These are phyloP conservation scores for Eucalyptus marginata DNA, from an alignment of 345 rosid species.

Conservation along the genomic window DNA sequence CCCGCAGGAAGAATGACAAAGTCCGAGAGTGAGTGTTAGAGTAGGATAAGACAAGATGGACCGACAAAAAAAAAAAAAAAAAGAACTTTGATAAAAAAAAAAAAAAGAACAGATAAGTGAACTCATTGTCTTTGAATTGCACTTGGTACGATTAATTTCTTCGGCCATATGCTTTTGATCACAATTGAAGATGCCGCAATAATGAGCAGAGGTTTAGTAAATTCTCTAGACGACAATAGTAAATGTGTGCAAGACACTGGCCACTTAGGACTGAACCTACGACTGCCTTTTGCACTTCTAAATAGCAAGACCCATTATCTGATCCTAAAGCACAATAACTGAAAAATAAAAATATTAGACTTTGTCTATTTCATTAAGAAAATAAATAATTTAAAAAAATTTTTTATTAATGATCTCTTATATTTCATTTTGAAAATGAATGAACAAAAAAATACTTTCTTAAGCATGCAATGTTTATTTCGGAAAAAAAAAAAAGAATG, in stretches of 20 bases:
- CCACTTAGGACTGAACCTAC: background rate
- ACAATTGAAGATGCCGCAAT: background rate
- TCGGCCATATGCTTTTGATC: background rate
- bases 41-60: too few relatives aligned
- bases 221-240: background rate
- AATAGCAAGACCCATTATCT: background rate
- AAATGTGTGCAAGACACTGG: background rate
- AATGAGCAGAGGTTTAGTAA: background rate
- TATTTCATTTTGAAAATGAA: background rate
- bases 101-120: rapidly evolving
- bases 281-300: background rate
- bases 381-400: too few relatives aligned
- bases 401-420: background rate
- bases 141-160: rapidly evolving
- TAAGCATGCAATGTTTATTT: background rate
- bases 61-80: too few relatives aligned
- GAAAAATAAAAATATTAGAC: background rate
- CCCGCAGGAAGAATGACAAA: too few relatives aligned
- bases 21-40: too few relatives aligned
- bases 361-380: too few relatives aligned
- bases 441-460: background rate
- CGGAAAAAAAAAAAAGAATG: rapidly evolving
- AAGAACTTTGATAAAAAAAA: too few relatives aligned
- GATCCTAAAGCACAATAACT: background rate
- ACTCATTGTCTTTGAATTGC: background rate